A percentile compares a stretch with the other conserved stretches of the same genome.
Conservation (phyloP, 495 filamentous ascomycete species). For the Annulohypoxylon moriforme region DNA sequence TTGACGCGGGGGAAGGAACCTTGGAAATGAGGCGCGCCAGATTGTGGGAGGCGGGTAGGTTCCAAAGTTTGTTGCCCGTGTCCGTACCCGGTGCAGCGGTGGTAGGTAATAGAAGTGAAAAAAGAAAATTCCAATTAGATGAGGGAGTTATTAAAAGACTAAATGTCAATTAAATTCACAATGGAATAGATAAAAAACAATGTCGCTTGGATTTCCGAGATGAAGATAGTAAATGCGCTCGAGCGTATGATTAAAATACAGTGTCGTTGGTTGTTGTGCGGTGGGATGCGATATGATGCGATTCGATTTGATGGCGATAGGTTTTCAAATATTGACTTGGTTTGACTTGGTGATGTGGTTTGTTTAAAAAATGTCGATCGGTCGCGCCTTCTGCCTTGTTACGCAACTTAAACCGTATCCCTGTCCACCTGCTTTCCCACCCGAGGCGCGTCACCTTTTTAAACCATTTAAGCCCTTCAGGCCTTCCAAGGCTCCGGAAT, state of each 20-base stretch:
- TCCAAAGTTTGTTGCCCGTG: neutral
- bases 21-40: conserved; percentile 35
- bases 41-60: neutral
- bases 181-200: neutral
- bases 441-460: conserved; percentile 36
- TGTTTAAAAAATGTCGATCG: conserved; percentile 44
- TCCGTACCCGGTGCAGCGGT: too few species aligned
- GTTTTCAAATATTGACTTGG: conserved; percentile 46
- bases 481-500: conserved; percentile 15
- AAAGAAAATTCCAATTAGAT: neutral
- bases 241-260: neutral
- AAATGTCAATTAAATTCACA: neutral
- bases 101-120: neutral
- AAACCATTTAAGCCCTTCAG: neutral
- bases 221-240: neutral
- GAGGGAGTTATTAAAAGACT: neutral
- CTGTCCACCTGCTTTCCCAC: conserved; percentile 32
- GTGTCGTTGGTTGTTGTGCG: conserved; percentile 4
- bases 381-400: conserved; percentile 42
- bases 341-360: conserved; percentile 47
- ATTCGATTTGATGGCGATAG: conserved; percentile 14
- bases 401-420: conserved; percentile 41
- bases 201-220: neutral
- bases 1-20: conserved; percentile 37
- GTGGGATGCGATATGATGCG: conserved; percentile 17